Base-by-base conservation (phyloP, 768 basidiomycete species). In the Polyporus arcularius region DNA sequence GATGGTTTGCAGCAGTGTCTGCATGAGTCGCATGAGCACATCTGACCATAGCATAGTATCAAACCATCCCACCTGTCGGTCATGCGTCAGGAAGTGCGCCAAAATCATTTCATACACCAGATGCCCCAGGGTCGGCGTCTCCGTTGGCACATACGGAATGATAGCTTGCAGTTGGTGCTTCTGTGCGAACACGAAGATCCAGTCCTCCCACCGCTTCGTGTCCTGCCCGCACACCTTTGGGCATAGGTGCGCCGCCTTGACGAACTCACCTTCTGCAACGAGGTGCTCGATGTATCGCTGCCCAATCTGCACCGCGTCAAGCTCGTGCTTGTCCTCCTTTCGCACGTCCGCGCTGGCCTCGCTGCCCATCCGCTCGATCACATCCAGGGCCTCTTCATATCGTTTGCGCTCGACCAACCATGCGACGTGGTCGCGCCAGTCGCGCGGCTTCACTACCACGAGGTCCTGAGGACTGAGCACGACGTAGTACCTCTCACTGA, bases 31-130 rank as follows among this genome's bases (percentile, higher is more conserved):
- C 30, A 26, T 41, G 14, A 39, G 15, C 43, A 40, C 40, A 42
- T 9, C 12, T 12, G 41, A 18, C 42, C 32, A 16, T 11, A 18
- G 21, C 21, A 26, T 26, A 11, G 40, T 55, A 45, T 8, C 47
- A 57, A 9, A 38, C 3, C 10, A 46, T 58, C 79, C 40, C 67
- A 92, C 94, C 70, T 81, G 74, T 69, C 82, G 84, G 71, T 98
- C 92, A 55, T 92, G 85, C 3, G 83, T 79, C 30, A 98, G 74
- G 72, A 94, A 91, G 71, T 97, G 84, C 0, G 87, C 94, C 7
- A 99, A 81, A 46, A 98, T 86, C 90, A 98, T 94, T 72, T 96
- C 96, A 72, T 98, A 99, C 3, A 96, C 91, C 31, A 95, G 71
- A 66, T 87, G 87, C 40, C 88, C 85, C 11, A 98, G 81, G 53